phyloP scores from a whole-genome alignment of 352 stramenopile species.

The Globisporangium cystogenes region DNA sequence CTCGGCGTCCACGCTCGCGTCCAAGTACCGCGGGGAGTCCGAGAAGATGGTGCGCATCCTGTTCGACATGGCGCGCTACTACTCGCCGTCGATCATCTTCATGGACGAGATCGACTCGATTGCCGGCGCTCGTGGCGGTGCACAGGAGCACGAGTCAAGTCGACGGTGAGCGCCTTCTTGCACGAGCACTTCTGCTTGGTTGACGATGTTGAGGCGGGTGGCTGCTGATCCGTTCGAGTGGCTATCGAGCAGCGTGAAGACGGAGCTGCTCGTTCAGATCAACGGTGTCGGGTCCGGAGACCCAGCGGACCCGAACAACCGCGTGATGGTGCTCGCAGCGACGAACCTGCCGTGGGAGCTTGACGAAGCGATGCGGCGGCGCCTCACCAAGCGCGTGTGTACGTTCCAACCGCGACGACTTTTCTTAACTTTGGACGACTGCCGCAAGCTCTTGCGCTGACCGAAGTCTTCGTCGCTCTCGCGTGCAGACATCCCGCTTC shows the following conservation, averaged over 20 bases:
- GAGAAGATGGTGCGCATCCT: constrained; percentile 97
- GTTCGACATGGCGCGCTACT: constrained; percentile 98
- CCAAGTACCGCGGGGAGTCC: constrained; percentile 93
- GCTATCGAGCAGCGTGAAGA: constrained; percentile 85
- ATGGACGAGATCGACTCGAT: constrained; percentile 98
- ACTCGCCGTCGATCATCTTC: constrained; percentile 97
- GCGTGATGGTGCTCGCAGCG: constrained; percentile 92
- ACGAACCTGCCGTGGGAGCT: constrained; percentile 97
- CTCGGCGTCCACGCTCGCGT: constrained; percentile 85
- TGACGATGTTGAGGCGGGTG: neutral
- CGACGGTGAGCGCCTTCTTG: constrained; percentile 30
- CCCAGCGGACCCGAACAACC: constrained; percentile 21
- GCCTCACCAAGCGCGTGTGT: constrained; percentile 96
- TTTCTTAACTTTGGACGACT: too few relatives aligned
- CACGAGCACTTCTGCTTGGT: neutral
- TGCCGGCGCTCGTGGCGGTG: constrained; percentile 55
- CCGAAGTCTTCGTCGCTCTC: neutral
- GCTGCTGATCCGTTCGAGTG: neutral
- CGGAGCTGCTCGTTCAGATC: constrained; percentile 97
- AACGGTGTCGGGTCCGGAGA: constrained; percentile 78
- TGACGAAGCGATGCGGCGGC: constrained; percentile 92
- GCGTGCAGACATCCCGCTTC: constrained; percentile 40
- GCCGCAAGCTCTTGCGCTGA: neutral
- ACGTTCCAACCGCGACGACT: neutral
- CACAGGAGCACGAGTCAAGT: constrained; percentile 83